phyloP scores from a whole-genome alignment of 169 alveolate genomes.

The Plasmodium fragile region DNA sequence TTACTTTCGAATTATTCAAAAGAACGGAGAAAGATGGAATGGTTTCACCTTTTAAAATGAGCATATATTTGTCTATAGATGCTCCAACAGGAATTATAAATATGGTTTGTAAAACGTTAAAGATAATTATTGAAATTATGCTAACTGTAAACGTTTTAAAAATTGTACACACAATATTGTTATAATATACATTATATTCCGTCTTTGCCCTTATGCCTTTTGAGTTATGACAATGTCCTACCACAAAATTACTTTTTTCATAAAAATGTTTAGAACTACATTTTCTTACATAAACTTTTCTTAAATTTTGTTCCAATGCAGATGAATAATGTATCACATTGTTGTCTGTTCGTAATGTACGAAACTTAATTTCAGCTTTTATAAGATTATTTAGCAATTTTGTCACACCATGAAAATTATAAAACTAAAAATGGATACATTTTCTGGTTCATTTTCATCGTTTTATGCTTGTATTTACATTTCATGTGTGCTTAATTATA shows the following conservation, averaged over 20 bases:
- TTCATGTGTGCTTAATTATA: background rate
- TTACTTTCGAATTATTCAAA: constrained; percentile 24
- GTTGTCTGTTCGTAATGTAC: constrained; percentile 5
- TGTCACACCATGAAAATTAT: constrained; percentile 47
- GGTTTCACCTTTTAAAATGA: constrained; percentile 32
- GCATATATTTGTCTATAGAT: constrained; percentile 27
- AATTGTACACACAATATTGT: constrained; percentile 38
- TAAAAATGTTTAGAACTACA: constrained; percentile 5
- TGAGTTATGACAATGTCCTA: background rate
- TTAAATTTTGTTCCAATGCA: constrained; percentile 44
- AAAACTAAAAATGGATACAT: constrained; percentile 38
- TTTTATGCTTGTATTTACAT: background rate
- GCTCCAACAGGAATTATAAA: constrained; percentile 19
- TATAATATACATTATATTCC: constrained; percentile 42
- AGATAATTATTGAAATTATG: constrained; percentile 33
- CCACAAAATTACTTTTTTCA: background rate
- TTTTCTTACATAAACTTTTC: constrained; percentile 37
- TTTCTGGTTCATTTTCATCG: background rate
- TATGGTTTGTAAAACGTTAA: constrained; percentile 39
- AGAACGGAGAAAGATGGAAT: constrained; percentile 24
- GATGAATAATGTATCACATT: constrained; percentile 17
- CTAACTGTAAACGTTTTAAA: constrained; percentile 53
- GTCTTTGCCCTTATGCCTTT: background rate
- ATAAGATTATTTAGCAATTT: constrained; percentile 17
- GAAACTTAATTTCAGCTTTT: constrained; percentile 38